Evolutionary conservation across 106 monocot species (phyloP), one percentile per base, ranked within the genome.

Genomic region (Allium fistulosum): DNA sequence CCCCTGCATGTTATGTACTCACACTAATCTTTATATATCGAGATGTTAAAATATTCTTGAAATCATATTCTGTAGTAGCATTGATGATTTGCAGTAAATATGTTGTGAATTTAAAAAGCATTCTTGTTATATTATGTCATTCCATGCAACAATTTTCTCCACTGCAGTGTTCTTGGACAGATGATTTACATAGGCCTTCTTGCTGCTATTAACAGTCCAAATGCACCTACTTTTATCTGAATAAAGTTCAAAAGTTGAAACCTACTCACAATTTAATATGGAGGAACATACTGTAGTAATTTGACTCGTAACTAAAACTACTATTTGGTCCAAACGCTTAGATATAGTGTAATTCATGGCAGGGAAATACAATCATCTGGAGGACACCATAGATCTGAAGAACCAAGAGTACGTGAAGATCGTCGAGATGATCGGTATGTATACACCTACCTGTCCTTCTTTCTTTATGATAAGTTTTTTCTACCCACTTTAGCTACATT

Each of bases 361-460:
- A 92, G 92, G 18, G 87, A 81, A 15, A 90, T 80, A 53, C 91
- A 52, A 57, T 65, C 81, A 59, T 77, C 90, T 53, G 79, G 82
- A 8, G 80, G 63, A 11, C 69, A 69, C 48, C 72, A 73, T 10
- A 83, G 83, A 76, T 83, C 88, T 2, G 95, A 96, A 74, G 95
- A 96, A 71, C 83, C 95, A 56, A 91, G 83, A 68, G 69, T 61
- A 27, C 80, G 85, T 37, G 91, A 88, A 65, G 88, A 88, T 27
- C 83, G 77, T 17, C 74, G 76, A 57, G 65, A 72, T 27, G 94
- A 90, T 14, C 63, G 91, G 88, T 90, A 53, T 17, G 47, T 11
- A 46, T 46, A 47, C 52, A 9, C 59, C 26, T 27, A 1, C 12
- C 37, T 37, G 37, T 37, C 5, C 5, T 37, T 37, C 5, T 5